A percentile compares a stretch with the other conserved stretches of the same genome.
Conservation (phyloP, 495 filamentous ascomycete species). For the Parathielavia hyrcaniae region DNA sequence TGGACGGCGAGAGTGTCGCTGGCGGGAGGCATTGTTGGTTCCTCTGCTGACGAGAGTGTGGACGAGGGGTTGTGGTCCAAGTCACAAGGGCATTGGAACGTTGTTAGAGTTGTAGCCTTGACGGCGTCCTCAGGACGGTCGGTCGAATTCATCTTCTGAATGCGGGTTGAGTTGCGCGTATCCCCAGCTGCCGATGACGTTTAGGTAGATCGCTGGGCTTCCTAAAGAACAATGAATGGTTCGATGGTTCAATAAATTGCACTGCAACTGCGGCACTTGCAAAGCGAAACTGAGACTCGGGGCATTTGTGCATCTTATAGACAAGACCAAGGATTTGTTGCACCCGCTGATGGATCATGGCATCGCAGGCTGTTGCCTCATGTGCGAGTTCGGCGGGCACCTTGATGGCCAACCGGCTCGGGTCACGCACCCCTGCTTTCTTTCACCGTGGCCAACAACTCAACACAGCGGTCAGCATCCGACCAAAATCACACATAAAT, state of each 20-base stretch:
- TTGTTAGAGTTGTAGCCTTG: neutral
- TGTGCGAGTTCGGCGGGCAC: neutral
- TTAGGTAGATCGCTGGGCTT: too few relatives aligned
- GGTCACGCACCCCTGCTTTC: neutral
- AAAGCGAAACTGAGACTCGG: too few relatives aligned
- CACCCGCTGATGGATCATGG: neutral
- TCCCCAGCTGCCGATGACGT: too few relatives aligned
- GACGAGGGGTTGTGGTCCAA: neutral
- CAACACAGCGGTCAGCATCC: neutral
- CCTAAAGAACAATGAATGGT: too few relatives aligned
- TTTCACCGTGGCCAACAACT: neutral
- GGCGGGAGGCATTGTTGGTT: conserved; percentile 7
- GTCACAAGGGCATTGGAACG: neutral
- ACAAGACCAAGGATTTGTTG: too few relatives aligned
- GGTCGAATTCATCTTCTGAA: neutral
- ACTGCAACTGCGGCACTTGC: too few relatives aligned
- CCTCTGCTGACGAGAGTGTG: neutral
- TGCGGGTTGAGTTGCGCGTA: too few relatives aligned
- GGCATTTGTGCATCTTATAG: too few relatives aligned
- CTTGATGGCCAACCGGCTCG: conserved; percentile 13
- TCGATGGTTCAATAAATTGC: too few relatives aligned
- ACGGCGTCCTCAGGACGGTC: neutral
- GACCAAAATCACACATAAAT: neutral
- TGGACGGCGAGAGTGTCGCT: conserved; percentile 35
- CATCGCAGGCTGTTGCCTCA: too few relatives aligned